Evolutionary conservation across 768 basidiomycete genomes (phyloP), one percentile per base, ranked within the genome.

Genomic region (Rhizopogon rudus): DNA sequence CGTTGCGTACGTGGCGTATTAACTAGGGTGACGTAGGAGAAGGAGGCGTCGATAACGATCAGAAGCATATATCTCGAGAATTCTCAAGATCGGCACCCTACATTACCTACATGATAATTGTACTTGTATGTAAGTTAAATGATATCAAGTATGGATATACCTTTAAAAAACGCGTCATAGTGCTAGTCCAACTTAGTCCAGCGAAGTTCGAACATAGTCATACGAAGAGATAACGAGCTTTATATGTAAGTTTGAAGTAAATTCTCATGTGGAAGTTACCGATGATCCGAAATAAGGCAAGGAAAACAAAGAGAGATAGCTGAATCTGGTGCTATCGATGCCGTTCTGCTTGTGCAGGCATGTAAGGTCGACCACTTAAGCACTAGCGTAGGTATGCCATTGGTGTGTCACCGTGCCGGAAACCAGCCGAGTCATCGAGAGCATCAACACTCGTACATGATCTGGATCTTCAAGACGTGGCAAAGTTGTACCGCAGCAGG

Each of bases 1-100:
- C 59, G 91, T 95, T 17, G 88, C 77, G 22, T 88, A 84, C 58
- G 75, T 80, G 53, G 77, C 79, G 39, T 83, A 83, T 59, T 86
- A 63, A 75, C 51, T 28, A 35, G 40, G 7, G 31, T 44, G 45
- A 31, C 6, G 42, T 28, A 53, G 33, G 28, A 51, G 40, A 31
- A 35, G 52, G 35, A 35, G n/a, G n/a, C 8, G 8, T n/a, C 12
- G 28, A 29, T n/a, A 33, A 48, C 25, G 51, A 48, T 17, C 25
- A 48, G 51, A 45, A 46, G n/a, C 7, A n/a, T 29, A 25, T 25
- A 44, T 28, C 8, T 42, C 7, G 16, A 28, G 51, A 28, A 43
- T 14, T 43, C 43, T 52, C 29, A 17, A 1, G 42, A 28, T 52
- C 44, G 20, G 10, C 25, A 29, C 51, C 31, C 14, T 52, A 29